Percentiles rank a stretch among this genome's conserved stretches.
These are phyloP conservation scores for Lagenaria siceraria DNA, from an alignment of 306 rosid genomes.

Conservation along the genomic window DNA sequence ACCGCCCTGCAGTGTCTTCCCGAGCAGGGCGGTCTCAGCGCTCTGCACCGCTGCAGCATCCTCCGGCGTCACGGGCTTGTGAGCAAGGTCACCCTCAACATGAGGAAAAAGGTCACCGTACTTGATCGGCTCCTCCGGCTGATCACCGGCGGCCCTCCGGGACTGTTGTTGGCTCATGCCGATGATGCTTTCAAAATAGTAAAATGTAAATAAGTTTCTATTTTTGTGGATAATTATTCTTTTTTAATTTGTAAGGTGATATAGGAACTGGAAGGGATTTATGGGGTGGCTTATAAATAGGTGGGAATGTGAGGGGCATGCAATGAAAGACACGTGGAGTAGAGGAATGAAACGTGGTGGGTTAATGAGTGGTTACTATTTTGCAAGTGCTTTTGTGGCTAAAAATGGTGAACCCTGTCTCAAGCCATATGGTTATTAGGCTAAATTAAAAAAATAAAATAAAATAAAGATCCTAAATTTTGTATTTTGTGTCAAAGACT, in stretches of 20 bases:
- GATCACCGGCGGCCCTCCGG: constrained; percentile 5
- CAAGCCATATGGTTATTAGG: too few species aligned
- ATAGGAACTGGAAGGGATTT: not conserved
- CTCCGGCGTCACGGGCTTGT: constrained; percentile 24
- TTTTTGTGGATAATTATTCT: not conserved
- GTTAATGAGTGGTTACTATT: not conserved
- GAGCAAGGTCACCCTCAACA: constrained; percentile 26
- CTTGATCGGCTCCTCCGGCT: constrained; percentile 18
- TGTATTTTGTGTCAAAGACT: too few species aligned
- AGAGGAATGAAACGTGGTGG: not conserved
- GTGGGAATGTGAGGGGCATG: not conserved
- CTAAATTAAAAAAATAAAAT: too few species aligned
- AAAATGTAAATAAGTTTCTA: not conserved
- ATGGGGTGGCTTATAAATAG: not conserved
- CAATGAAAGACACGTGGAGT: not conserved
- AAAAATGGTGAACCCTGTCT: not conserved
- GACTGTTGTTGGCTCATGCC: constrained; percentile 43
- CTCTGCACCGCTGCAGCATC: constrained; percentile 35
- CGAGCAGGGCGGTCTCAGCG: constrained; percentile 27
- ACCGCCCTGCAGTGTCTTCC: constrained; percentile 27
- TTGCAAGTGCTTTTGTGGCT: not conserved
- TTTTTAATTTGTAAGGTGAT: too few species aligned
- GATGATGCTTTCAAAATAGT: not conserved
- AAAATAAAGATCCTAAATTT: too few species aligned
- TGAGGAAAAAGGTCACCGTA: constrained; percentile 31